A percentile compares a stretch with the other conserved stretches of the same genome.
phyloP scores from a whole-genome alignment of 305 asterid genomes.

The Fraxinus sp. region DNA sequence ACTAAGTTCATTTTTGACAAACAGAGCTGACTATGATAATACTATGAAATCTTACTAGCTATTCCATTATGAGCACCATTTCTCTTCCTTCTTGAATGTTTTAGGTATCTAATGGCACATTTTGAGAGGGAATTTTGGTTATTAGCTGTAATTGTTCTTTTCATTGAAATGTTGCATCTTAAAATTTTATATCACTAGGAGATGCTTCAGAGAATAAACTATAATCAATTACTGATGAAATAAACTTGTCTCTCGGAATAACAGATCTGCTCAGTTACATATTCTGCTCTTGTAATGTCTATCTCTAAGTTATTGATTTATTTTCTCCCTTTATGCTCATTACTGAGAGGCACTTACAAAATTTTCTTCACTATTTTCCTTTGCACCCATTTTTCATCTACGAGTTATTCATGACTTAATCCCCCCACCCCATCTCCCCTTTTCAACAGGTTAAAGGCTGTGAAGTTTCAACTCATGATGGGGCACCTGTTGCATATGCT shows the following conservation, averaged over 20 bases:
- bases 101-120: not conserved
- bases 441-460: slow-evolving; percentile 76
- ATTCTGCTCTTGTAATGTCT: not conserved
- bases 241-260: not conserved
- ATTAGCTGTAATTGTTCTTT: not conserved
- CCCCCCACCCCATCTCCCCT: not conserved
- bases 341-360: not conserved
- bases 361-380: not conserved
- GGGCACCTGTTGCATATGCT: slow-evolving; percentile 80
- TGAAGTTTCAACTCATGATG: slow-evolving; percentile 65
- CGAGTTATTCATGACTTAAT: not conserved
- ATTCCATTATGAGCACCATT: not conserved
- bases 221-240: not conserved
- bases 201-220: not conserved
- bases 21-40: not conserved
- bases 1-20: not conserved
- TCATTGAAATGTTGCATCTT: not conserved
- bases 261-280: not conserved
- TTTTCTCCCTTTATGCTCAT: slow-evolving; percentile 1
- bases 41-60: not conserved
- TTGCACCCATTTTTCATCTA: slow-evolving; percentile 1
- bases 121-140: not conserved
- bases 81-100: not conserved
- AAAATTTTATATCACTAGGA: not conserved
- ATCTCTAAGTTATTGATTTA: not conserved